phyloP scores from a whole-genome alignment of 768 basidiomycete genomes.

The Cantharellus anzutake region DNA sequence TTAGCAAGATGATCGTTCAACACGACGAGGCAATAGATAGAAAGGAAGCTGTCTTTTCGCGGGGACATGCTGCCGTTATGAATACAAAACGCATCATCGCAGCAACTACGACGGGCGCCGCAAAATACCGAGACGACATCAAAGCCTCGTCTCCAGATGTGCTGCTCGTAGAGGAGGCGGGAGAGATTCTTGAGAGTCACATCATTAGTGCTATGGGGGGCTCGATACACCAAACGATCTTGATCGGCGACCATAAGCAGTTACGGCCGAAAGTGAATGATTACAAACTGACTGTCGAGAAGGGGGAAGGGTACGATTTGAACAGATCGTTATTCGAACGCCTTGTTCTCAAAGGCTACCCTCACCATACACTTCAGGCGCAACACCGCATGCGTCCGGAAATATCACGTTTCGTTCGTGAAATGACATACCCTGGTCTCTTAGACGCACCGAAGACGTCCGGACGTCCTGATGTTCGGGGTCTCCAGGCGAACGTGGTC shows the following conservation, averaged over 20 bases:
- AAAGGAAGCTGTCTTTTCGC: not conserved
- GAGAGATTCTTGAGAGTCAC: conserved; percentile 54
- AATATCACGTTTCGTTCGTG: conserved; percentile 40
- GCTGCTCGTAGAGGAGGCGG: conserved; percentile 51
- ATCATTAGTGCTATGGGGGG: conserved; percentile 35
- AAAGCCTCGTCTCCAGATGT: conserved; percentile 28
- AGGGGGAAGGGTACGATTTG: conserved; percentile 44
- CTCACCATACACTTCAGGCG: conserved; percentile 32
- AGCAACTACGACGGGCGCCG: conserved; percentile 52
- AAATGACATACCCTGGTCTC: conserved; percentile 46
- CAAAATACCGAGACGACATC: conserved; percentile 34
- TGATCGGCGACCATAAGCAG: conserved; percentile 61
- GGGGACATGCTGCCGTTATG: conserved; percentile 10
- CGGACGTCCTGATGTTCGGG: conserved; percentile 32
- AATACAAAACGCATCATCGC: conserved; percentile 36
- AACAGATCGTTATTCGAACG: conserved; percentile 54
- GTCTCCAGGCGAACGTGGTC: conserved; percentile 37
- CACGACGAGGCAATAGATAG: not conserved
- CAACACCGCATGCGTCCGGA: conserved; percentile 66
- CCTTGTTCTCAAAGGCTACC: conserved; percentile 39
- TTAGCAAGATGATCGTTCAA: not conserved
- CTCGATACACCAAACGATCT: conserved; percentile 32
- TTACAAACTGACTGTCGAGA: conserved; percentile 46
- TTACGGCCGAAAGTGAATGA: conserved; percentile 54
- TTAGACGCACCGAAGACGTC: conserved; percentile 32